Conservation (phyloP, 1,284 basidiomycete genomes). For the Cryptococcus depauperatus region DNA sequence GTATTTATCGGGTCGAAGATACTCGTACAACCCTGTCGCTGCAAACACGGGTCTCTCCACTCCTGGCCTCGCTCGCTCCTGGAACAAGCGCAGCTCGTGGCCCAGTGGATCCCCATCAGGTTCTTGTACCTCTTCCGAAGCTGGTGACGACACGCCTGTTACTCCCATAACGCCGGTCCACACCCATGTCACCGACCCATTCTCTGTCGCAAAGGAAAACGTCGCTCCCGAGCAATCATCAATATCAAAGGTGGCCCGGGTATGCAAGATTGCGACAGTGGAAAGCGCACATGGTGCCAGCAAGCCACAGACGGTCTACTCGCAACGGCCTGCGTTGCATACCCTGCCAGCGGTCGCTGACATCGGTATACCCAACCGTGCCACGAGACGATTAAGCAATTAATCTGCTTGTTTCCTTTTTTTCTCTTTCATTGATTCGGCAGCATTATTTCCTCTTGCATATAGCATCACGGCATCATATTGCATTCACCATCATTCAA, state of each 20-base stretch:
- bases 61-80: constrained; percentile 37
- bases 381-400: constrained; percentile 33
- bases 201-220: constrained; percentile 39
- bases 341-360: constrained; percentile 20
- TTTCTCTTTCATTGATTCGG: not conserved
- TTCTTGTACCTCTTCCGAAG: constrained; percentile 41
- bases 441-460: constrained; percentile 3
- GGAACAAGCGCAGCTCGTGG: constrained; percentile 29
- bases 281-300: constrained; percentile 2
- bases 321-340: constrained; percentile 23
- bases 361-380: constrained; percentile 15
- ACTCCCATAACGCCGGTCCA: constrained; percentile 43
- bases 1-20: constrained; percentile 56
- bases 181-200: constrained; percentile 24
- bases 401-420: constrained; percentile 8
- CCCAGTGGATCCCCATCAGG: constrained; percentile 30
- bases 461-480: constrained; percentile 3
- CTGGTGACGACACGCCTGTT: constrained; percentile 41
- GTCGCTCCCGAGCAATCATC: constrained; percentile 24
- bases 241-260: constrained; percentile 10
- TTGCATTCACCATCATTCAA: constrained; percentile 1
- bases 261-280: constrained; percentile 1
- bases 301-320: constrained; percentile 10
- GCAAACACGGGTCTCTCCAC: constrained; percentile 32
- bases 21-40: constrained; percentile 35